Base-by-base conservation (phyloP, 2,329 filamentous ascomycete species). In the Sarocladiaceae sp. region DNA sequence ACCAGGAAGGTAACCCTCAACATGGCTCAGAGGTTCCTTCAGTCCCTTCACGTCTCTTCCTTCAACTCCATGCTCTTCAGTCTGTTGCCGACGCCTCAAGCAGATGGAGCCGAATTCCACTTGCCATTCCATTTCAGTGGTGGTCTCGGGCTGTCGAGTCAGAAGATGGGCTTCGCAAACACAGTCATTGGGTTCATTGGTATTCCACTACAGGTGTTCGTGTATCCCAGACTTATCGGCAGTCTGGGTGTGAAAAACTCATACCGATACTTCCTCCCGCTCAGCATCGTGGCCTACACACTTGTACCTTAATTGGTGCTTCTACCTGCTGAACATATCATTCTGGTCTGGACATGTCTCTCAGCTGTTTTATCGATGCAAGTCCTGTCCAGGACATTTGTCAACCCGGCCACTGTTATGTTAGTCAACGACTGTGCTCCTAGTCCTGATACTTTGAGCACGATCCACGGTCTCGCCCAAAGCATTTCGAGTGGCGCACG, bases 341-440 rank as follows among this genome's bases (percentile, higher is more conserved):
- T 22, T 1, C 39, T 59, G 3, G 25, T 62, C 3, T 61, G 60
- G 60, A 54, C 53, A 1, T 60, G 56, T 22, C 40, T 57, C 20
- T 36, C 56, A 17, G 52, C 20, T 1, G 52, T 61, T 22, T 50
- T 63, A 3, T 36, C 52, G 3, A 23, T 60, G 50, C 56, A 62
- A 3, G 56, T 62, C 20, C 33, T 62, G 22, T 55, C 60, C 10
- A 46, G 60, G 12, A 57, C 55, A 2, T 62, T 62, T 47, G 55
- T 61, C 29, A 58, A 49, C 20, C 61, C 59, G 17, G 60, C 60
- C 10, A 58, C 61, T 1, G 56, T 62, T 8, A 57, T 63, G 52
- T 36, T 62, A 22, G 58, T 63, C 33, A 62, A 63, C 44, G 59
- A 61, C 7, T 59, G 53, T 2, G 58, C 60, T 2, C 59, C 61